Base-by-base conservation (phyloP, 345 rosid species). In the Linum trigynum region DNA sequence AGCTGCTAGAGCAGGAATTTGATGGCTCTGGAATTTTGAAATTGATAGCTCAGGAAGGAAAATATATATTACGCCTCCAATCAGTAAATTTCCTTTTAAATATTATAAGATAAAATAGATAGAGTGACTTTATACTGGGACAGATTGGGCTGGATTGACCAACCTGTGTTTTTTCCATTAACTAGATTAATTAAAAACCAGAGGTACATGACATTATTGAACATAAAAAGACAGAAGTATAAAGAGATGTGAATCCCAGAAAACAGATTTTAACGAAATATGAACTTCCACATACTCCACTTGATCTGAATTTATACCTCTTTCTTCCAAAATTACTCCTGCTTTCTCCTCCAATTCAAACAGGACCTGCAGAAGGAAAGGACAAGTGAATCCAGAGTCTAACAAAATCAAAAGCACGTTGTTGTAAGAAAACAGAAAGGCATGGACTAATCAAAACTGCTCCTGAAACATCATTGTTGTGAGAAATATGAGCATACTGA, bases 311-410 rank as follows among this genome's bases (percentile, higher is more conserved):
- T 36, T 15, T 7, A 56, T 70, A 79, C 99, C 99, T 84, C 99
- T 85, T 85, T 94, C 99, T 77, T 94, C 99, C 81, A 86, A 72
- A 68, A 94, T 84, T 58, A 81, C 70, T 59, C 81, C 92, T 1
- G 96, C 99, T 76, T 94, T 94, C 77, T 94, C 96, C 83, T 90
- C 96, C 67, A 94, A 53, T 75, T 94, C 99, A 69, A 69, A 83
- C 35, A 94, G 78, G 42, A 94, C 99, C 98, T 92, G 74, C 38
- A 75, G 75, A 61, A 63, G 40, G 60, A 74, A 32, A 40, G 12
- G 38, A 10, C 50, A 2, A 17, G 2, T 57, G 59, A 43, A 51
- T 16, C 7, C 8, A 5, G 55, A 64, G 17, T 38, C 58, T 41
- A 64, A 5, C 32, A 37, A 57, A 37, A 23, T 23, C 10, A 17